phyloP scores from a whole-genome alignment of 208 protist species.

The Naegleria gruberi region DNA sequence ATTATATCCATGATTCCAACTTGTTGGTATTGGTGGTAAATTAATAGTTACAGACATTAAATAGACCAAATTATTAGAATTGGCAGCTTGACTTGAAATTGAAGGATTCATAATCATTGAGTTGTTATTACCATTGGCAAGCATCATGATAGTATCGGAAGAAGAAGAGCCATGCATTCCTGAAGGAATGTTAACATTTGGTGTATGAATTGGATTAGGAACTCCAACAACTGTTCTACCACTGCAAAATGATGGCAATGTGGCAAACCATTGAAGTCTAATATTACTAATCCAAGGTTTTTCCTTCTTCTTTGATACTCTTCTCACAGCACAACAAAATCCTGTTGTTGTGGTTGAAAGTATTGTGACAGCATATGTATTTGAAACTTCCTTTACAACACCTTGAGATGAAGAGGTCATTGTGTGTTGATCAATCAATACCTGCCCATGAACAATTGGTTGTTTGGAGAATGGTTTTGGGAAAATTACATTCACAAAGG shows the following conservation, averaged over 20 bases:
- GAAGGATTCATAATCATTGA: background rate
- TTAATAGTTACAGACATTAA: constrained; percentile 6
- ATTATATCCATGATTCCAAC: background rate
- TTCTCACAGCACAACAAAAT: background rate
- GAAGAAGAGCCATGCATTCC: background rate
- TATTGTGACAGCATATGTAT: background rate
- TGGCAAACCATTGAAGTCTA: constrained; percentile 6
- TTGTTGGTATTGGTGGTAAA: background rate
- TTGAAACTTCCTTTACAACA: background rate
- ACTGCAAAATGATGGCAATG: background rate
- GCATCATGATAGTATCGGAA: background rate
- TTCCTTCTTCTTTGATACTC: background rate
- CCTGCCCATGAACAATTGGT: background rate
- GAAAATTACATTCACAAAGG: background rate
- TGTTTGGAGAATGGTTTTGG: background rate
- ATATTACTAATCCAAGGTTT: background rate
- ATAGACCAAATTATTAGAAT: background rate
- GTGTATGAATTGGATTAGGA: background rate
- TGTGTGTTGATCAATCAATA: background rate
- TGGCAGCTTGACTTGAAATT: background rate
- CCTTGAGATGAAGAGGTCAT: background rate
- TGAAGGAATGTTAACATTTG: background rate
- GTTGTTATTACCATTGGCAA: background rate
- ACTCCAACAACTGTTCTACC: background rate
- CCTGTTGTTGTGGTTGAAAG: background rate